Base-by-base conservation (phyloP, 1,284 basidiomycete genomes). In the Kwoniella shivajii region DNA sequence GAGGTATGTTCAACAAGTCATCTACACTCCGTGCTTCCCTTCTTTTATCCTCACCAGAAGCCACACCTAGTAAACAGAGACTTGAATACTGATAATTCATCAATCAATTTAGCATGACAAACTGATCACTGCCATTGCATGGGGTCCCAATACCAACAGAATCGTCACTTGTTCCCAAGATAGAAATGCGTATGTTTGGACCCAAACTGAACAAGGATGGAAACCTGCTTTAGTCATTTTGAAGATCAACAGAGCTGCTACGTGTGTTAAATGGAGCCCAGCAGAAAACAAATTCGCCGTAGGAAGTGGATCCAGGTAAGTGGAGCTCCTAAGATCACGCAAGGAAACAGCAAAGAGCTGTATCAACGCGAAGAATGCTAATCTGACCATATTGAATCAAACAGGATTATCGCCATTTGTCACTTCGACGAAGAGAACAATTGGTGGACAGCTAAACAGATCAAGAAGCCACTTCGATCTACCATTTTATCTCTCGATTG, bases 211-310 rank as follows among this genome's bases (percentile, higher is more conserved):
- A 22, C 87, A 91, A 67, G 82, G 87, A 4, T 99, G 96, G 96
- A 95, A 95, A 79, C 96, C 96, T 2, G 97, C 94, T 0, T 83
- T 99, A n/a, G 96, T 99, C 13, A 78, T 99, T 45, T 83, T 99
- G 51, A 85, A 95, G 54, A 87, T 99, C 81, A 99, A 98, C 77
- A 83, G 96, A 39, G 93, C 95, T 1, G 96, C 96, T 1, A 99
- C 96, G 0, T 87, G 86, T 70, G 96, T 98, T 39, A 85, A 90
- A 64, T 99, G 96, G 96, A 92, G 89, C 74, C 96, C 96, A 1
- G 87, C 89, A 69, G 96, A 99, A 79, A 91, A 97, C 79, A 99
- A 99, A 79, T 99, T 99, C 75, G 96, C 96, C 3, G 96, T 99
- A 26, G 95, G 93, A 3, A 93, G 89, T 60, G 96, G 96, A 63